Evolutionary conservation across 73 alveolate species (phyloP).

Genomic region (Tetrahymena malaccensis): DNA sequence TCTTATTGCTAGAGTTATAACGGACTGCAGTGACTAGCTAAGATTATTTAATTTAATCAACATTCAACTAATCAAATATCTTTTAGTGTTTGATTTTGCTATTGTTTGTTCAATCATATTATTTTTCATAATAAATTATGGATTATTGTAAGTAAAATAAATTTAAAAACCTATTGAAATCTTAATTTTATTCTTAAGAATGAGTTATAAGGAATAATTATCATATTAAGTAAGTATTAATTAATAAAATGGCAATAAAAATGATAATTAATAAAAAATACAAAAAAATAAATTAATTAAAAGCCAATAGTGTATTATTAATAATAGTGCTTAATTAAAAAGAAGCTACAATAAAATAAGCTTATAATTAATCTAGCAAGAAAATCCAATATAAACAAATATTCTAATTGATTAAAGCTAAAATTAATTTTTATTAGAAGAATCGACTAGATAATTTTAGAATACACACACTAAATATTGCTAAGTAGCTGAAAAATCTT

Average conservation of each 20-base stretch:
- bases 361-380: neutral
- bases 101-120: neutral
- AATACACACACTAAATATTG: neutral
- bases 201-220: neutral
- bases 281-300: no score
- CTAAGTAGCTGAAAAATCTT: neutral
- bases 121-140: neutral
- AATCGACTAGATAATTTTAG: neutral
- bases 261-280: neutral
- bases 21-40: neutral
- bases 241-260: no score
- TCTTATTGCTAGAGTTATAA: neutral
- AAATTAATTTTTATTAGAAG: neutral
- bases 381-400: neutral
- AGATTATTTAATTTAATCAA: no score
- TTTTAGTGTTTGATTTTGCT: neutral
- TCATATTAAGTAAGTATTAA: neutral
- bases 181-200: no score
- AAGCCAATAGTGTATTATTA: no score
- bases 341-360: neutral
- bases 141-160: neutral
- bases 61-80: neutral
- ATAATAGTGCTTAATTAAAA: no score
- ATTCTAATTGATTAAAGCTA: neutral
- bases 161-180: neutral